Evolutionary conservation across 2,329 filamentous ascomycete genomes (phyloP).

Genomic region (Sarocladium strictum): DNA sequence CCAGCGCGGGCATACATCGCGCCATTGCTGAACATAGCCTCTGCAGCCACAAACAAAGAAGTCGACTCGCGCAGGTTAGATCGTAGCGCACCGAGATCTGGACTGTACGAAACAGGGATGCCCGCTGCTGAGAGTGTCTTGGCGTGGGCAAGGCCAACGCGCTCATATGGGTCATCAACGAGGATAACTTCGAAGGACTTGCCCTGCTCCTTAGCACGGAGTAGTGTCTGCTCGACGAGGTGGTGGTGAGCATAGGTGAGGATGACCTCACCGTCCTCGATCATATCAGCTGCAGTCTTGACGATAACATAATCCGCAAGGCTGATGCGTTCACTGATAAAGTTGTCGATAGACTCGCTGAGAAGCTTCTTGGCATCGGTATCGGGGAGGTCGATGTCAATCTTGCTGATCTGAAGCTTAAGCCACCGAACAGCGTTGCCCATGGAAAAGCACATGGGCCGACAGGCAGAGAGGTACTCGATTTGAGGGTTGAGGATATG

Average conservation of each 20-base stretch:
- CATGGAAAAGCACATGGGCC: constrained; percentile 95
- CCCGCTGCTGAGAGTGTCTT: constrained; percentile 61
- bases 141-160: constrained; percentile 54
- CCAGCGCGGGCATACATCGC: constrained; percentile 82
- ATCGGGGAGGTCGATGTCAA: constrained; percentile 82
- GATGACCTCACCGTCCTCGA: constrained; percentile 70
- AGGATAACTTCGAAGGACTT: constrained; percentile 79
- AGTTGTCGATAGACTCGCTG: constrained; percentile 75
- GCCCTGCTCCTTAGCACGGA: constrained; percentile 63
- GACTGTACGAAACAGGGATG: constrained; percentile 73
- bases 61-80: constrained; percentile 62
- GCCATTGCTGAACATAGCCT: constrained; percentile 94
- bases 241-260: constrained; percentile 83
- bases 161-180: constrained; percentile 62
- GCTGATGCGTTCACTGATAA: constrained; percentile 84
- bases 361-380: constrained; percentile 73
- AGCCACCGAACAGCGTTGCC: constrained; percentile 94
- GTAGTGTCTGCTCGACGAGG: constrained; percentile 76
- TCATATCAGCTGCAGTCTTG: constrained; percentile 66
- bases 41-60: constrained; percentile 81
- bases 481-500: constrained; percentile 93
- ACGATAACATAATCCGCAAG: constrained; percentile 84
- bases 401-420: constrained; percentile 85
- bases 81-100: constrained; percentile 68
- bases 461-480: constrained; percentile 85